Evolutionary conservation across 2,329 filamentous ascomycete genomes (phyloP).

Genomic region (Torrubiellomyces zombiae): DNA sequence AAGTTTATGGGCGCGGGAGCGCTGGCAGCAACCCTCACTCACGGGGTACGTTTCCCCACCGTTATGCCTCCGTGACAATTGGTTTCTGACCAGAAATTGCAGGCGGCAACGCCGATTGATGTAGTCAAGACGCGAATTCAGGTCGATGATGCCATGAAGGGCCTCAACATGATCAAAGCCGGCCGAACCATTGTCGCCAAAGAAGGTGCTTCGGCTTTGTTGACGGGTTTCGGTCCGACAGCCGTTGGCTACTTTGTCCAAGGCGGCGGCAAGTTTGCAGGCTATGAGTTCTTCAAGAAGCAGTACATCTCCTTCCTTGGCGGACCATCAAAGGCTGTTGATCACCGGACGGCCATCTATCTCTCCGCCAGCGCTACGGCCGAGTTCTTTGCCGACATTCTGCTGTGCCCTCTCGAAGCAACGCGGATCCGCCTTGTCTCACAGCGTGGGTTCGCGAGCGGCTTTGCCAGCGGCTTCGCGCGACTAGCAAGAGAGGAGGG

Average conservation of each 20-base stretch:
- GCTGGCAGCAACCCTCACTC: conserved; percentile 33
- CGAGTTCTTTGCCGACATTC: conserved; percentile 60
- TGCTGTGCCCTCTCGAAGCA: conserved; percentile 81
- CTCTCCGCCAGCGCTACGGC: conserved; percentile 52
- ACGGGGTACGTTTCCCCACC: conserved; percentile 22
- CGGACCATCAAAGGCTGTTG: conserved; percentile 26
- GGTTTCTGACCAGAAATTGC: conserved; percentile 2
- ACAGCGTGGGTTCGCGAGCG: conserved; percentile 59
- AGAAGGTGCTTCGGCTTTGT: conserved; percentile 63
- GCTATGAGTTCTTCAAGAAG: conserved; percentile 92
- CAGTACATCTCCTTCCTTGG: conserved; percentile 57
- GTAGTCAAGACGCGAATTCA: conserved; percentile 89
- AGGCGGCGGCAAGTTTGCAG: conserved; percentile 80
- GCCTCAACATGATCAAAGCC: conserved; percentile 64
- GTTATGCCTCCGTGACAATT: not conserved
- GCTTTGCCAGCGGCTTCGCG: conserved; percentile 53
- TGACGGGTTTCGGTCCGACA: conserved; percentile 74
- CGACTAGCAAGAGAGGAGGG: conserved; percentile 65
- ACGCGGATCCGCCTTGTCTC: conserved; percentile 66
- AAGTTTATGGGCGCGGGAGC: conserved; percentile 38
- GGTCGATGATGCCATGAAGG: conserved; percentile 74
- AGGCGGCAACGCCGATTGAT: conserved; percentile 37
- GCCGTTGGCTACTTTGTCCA: conserved; percentile 80
- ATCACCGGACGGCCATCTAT: conserved; percentile 44
- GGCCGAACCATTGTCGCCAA: conserved; percentile 62